Base-by-base conservation (phyloP, 1,284 basidiomycete species). In the Fomitopsis betulina region DNA sequence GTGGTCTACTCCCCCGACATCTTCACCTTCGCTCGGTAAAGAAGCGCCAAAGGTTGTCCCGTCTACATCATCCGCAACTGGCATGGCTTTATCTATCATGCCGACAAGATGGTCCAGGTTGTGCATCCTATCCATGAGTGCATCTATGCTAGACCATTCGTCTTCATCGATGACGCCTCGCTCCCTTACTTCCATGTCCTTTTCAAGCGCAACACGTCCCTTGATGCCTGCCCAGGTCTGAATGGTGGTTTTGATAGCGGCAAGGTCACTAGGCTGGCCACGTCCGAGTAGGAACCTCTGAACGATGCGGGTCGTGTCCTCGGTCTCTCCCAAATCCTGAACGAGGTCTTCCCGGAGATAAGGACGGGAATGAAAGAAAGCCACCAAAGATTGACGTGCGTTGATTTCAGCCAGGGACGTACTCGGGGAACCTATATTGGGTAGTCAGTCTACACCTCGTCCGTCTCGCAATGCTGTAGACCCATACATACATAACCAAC, bases 371-470 rank as follows among this genome's bases (percentile, higher is more conserved):
- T 82, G 75, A 65, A 97, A 89, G 61, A 90, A 84, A 5, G 87
- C 81, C n/a, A 97, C 93, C 3, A 96, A 74, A 12, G 85, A 83
- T 65, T 94, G 91, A 1, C 92, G 85, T 3, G 83, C 75, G 64
- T 85, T 81, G 65, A 98, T 95, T 62, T 89, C 85, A 3, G 70
- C 58, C 17, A 90, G 72, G 2, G 89, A 89, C 0, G 91, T 91
- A 62, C 91, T 95, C 0, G 95, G 95, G n/a, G 90, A 89, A 67
- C 87, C 91, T 94, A 9, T 4, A n/a, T 32, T 12, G 17, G 4
- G 19, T 47, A 25, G 27, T 25, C 25, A 21, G 13, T 23, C 23
- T 21, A n/a, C 5, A 7, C 40, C 27, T 45, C 6, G 12, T 10
- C 10, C 42, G 7, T 23, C 21, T 5, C 13, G 2, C 4, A 37